Percentiles rank a stretch among this genome's conserved stretches.
Conservation (phyloP, 495 filamentous ascomycete genomes). For the Elasticomyces elasticus region DNA sequence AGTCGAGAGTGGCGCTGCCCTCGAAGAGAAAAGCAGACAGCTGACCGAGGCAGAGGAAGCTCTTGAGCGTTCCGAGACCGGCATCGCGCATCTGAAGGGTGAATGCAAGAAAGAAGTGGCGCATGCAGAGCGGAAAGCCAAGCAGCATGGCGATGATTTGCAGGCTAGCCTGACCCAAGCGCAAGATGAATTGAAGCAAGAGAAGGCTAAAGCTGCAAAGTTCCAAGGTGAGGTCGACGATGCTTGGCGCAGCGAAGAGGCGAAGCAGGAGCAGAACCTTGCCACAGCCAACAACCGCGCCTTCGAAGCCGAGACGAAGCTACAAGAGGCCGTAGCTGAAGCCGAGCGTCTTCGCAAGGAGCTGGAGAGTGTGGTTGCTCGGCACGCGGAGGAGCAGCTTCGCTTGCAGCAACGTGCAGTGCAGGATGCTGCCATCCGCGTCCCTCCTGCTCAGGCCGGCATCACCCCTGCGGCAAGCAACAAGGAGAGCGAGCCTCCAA, state of each 20-base stretch:
- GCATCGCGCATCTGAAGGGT: neutral
- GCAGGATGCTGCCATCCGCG: neutral
- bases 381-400: neutral
- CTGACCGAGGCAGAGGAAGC: slow-evolving; percentile 2
- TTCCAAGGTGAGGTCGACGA: slow-evolving; percentile 5
- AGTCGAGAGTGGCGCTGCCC: neutral
- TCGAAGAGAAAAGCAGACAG: neutral
- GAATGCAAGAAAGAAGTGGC: slow-evolving; percentile 4
- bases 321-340: neutral
- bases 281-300: neutral
- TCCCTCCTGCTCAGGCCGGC: neutral
- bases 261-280: neutral
- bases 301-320: neutral
- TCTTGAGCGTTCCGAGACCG: neutral
- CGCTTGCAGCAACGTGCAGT: neutral
- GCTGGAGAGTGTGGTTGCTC: neutral
- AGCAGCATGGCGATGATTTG: slow-evolving; percentile 1
- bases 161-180: slow-evolving; percentile 2
- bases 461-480: slow-evolving; percentile 9
- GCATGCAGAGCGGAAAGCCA: slow-evolving; percentile 8
- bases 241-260: slow-evolving; percentile 1
- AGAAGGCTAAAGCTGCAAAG: neutral
- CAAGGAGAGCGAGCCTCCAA: slow-evolving; percentile 12
- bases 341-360: neutral
- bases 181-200: neutral